phyloP scores from a whole-genome alignment of 371 early-diverging fungal species.

The Nosema muscidifuracis region DNA sequence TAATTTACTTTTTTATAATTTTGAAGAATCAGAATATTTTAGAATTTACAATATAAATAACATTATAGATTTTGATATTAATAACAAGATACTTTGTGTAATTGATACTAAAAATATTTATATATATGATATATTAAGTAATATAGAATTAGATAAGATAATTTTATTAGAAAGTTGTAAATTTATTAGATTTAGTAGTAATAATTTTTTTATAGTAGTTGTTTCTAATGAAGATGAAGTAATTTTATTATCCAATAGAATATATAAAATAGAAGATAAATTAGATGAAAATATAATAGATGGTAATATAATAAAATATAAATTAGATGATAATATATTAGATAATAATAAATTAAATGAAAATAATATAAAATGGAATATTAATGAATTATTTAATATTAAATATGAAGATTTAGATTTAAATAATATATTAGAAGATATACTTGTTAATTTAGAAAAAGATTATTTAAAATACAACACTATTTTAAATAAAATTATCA shows the following conservation, averaged over 20 bases:
- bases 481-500: not conserved
- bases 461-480: conserved; percentile 1
- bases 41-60: not conserved
- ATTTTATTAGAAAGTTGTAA: not conserved
- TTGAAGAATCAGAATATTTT: conserved; percentile 9
- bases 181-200: conserved; percentile 30
- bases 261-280: not conserved
- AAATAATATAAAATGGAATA: not conserved
- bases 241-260: conserved; percentile 19
- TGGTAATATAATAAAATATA: too few relatives aligned
- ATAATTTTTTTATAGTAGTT: conserved; percentile 20
- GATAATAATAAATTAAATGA: not conserved
- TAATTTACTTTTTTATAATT: conserved; percentile 15
- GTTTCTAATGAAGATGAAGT: conserved; percentile 15
- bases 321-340: not conserved
- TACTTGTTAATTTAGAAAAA: not conserved
- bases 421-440: not conserved
- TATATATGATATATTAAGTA: conserved; percentile 23
- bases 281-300: too few relatives aligned
- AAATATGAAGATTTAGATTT: not conserved
- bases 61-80: not conserved
- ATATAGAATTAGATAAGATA: conserved; percentile 14
- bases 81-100: not conserved
- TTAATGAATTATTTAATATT: conserved; percentile 3
- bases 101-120: not conserved